Conservation (phyloP, 2,329 filamentous ascomycete genomes). For the Didymella exigua region DNA sequence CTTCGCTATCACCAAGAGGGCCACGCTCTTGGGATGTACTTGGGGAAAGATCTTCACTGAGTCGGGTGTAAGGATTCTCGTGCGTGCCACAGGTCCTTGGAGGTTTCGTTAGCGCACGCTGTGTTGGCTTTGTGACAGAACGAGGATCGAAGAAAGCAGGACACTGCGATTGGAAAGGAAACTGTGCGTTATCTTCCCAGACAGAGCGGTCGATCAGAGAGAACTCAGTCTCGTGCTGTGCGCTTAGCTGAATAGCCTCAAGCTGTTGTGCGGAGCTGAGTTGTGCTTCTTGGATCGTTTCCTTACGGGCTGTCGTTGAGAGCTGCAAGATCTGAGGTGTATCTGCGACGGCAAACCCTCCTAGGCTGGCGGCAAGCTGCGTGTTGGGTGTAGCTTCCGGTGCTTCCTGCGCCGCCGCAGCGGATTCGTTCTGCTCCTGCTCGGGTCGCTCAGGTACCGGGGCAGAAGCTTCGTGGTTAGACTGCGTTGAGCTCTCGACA, state of each 20-base stretch:
- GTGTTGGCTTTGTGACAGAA: background rate
- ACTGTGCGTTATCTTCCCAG: conserved; percentile 19
- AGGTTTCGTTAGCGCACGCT: background rate
- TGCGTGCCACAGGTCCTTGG: background rate
- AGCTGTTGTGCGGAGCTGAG: too few species aligned
- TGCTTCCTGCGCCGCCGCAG: background rate
- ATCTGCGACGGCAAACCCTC: background rate
- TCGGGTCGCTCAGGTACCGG: background rate
- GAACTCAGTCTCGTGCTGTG: background rate
- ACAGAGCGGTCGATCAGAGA: conserved; percentile 16
- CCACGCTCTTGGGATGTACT: background rate
- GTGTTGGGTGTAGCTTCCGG: background rate
- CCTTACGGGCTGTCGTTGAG: background rate
- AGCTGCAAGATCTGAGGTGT: conserved; percentile 9
- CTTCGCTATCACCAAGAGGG: background rate
- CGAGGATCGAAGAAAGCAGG: conserved; percentile 1
- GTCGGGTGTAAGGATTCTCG: background rate
- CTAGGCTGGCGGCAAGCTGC: background rate
- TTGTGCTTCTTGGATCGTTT: background rate
- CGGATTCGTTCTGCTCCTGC: background rate
- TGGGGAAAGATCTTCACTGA: background rate
- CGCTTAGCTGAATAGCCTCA: background rate
- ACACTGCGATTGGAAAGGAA: conserved; percentile 19
- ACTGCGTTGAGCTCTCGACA: conserved; percentile 3
- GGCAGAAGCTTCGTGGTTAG: background rate